Base-by-base conservation (phyloP, 2,329 filamentous ascomycete species). In the Fusarium sp. region DNA sequence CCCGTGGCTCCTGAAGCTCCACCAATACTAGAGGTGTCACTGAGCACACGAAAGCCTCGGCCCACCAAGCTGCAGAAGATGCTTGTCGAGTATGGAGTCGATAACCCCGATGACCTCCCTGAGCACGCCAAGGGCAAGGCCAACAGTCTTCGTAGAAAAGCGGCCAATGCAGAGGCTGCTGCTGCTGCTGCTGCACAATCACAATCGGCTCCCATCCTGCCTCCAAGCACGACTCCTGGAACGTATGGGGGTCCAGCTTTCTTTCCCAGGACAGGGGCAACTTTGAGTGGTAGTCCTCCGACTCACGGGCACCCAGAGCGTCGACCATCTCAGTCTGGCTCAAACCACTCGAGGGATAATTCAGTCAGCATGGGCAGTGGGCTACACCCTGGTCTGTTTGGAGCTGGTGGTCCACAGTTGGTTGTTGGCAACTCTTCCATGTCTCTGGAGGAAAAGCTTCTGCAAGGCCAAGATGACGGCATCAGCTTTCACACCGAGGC, bases 51-150 rank as follows among this genome's bases (percentile, higher is more conserved):
- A 67, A 99, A 99, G 83, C 96, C 96, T 45, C 92, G 96, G 10
- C 96, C 96, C 10, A 99, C 96, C 0, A 99, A 99, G 84, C 90
- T 98, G 74, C 96, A 98, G 82, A 98, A 98, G 85, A 90, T 98
- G 78, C 93, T 99, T 87, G 91, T 91, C 2, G 93, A 96, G 77
- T 91, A 96, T 70, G 95, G 95, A 3, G 94, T 98, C 14, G 92
- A 95, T 5, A 94, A 97, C 75, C 94, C 94, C 0, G 96, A 98
- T 63, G 94, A 98, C 75, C 87, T 99, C 6, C 96, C 96, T 0
- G 92, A 95, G 70, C 91, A 93, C 75, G 89, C 95, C 71, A 92
- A 94, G 73, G 91, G 93, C 5, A 97, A 97, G 80, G 91, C 92
- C 0, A 91, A 93, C 71, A 91, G 89, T 71, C 83, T 92, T 7